Evolutionary conservation across 2,329 filamentous ascomycete species (phyloP), one percentile per base, ranked within the genome.

Genomic region (Elsinoe necatrix): DNA sequence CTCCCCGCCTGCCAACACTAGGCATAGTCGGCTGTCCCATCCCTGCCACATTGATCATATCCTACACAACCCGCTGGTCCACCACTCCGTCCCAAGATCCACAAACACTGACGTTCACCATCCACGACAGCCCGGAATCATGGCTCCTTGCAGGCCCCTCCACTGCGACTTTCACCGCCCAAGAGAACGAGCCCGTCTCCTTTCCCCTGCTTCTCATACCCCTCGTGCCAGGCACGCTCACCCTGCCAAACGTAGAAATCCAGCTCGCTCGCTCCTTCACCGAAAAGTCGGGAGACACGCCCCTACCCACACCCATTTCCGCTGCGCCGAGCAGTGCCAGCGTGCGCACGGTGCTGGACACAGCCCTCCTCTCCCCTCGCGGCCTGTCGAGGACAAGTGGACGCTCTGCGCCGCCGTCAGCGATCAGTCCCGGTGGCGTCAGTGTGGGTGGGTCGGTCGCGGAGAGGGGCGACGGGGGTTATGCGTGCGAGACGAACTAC

Each of bases 111-210:
- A 83, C 85, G 62, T 95, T 93, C 69, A 91, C 95, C 63, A 77
- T 97, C 20, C 82, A 83, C 12, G 85, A 85, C 0, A 81, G 84
- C 14, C 73, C 80, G 29, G 1, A 89, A 92, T 37, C 81, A 0
- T 97, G 92, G 92, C 80, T 96, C 1, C 75, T 97, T 2, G 91
- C 89, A 20, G 92, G 91, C 0, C 82, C 86, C 42, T 80, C 87
- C 50, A 86, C 88, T 61, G 87, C 86, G 0, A 87, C 89, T 65
- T 95, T 95, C 65, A 79, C 79, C 5, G 82, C 70, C 2, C 65
- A 66, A 3, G 58, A 57, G 3, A 55, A 59, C 12, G 55, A 57
- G 14, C 57, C 57, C n/a, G 47, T 60, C 29, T 71, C 69, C 3
- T 83, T 95, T 61, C 80, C 83, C 0, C 72, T 97, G 6, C 75